Evolutionary conservation across 1,284 basidiomycete species (phyloP), one percentile per base, ranked within the genome.

Genomic region (Leccinum fallax): DNA sequence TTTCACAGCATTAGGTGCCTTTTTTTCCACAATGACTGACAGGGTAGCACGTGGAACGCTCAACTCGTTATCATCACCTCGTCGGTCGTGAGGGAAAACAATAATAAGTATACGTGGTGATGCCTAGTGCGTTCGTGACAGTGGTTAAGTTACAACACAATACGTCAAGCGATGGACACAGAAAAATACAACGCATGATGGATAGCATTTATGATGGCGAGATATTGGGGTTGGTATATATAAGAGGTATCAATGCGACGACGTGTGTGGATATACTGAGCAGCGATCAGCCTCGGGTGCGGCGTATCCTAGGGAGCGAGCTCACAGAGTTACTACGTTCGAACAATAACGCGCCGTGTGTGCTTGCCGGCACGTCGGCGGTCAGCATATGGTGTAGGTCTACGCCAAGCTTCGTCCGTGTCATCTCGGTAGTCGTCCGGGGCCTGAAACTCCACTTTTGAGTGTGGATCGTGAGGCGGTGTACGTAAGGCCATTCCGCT

Each of bases 291-390:
- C 19, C 67, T n/a, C 67, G 58, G 55, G 64, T 7, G 5, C 13
- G 53, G 55, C 32, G 8, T 21, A 54, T 40, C 40, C 13, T 43
- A 52, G 6, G n/a, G 13, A 26, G 53, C n/a, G 21, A 7, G 61
- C 66, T 52, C 56, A 70, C 66, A 55, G 38, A 3, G 49, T 79
- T 73, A 85, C 66, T 73, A 85, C 66, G 74, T 79, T 66, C 81
- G 75, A 59, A 86, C 83, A 64, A 86, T 81, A 40, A 88, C 85
- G 56, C 89, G 81, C 68, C 80, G 80, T 21, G 88, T 90, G 70
- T 90, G 89, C 71, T 90, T 90, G 53, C 88, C 88, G 58, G 88
- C 88, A 59, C 88, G 79, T 62, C 88, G 78, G 16, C 88, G 84
- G 72, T 89, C 87, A 51, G 82, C 80, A 69, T 85, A 84, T 16